A percentile compares a stretch with the other conserved stretches of the same genome.
These are phyloP conservation scores for Candida taoyuanica DNA, from an alignment of 805 yeast genomes.

Conservation along the genomic window DNA sequence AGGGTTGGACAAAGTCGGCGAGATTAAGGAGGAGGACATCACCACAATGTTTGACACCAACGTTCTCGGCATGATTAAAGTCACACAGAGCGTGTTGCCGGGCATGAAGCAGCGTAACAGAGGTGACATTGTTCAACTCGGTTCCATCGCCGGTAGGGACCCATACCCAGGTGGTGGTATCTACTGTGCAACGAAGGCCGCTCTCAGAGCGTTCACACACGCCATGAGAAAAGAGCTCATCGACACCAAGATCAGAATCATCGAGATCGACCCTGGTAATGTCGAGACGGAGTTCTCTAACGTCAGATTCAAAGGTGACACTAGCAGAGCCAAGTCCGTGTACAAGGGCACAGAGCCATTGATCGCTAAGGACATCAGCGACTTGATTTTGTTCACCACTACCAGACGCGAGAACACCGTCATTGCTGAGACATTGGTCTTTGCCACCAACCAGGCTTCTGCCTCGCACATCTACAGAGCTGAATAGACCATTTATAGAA, in stretches of 20 bases:
- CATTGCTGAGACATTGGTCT: conserved; percentile 72
- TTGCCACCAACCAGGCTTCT: conserved; percentile 81
- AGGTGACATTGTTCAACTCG: conserved; percentile 72
- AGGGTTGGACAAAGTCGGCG: conserved; percentile 77
- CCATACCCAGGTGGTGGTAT: conserved; percentile 78
- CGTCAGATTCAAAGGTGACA: conserved; percentile 57
- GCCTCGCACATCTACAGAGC: conserved; percentile 49
- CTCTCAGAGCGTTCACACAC: conserved; percentile 67
- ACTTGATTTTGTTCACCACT: conserved; percentile 39
- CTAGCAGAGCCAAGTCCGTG: conserved; percentile 48
- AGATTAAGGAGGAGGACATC: conserved; percentile 59
- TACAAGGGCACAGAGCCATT: conserved; percentile 55
- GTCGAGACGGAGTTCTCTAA: conserved; percentile 65
- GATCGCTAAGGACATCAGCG: conserved; percentile 45
- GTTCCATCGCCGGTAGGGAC: conserved; percentile 80
- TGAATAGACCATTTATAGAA: too few relatives aligned
- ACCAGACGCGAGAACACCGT: conserved; percentile 57
- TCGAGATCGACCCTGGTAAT: conserved; percentile 65
- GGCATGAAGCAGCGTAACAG: conserved; percentile 62
- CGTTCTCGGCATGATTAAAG: conserved; percentile 77
- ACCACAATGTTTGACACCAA: conserved; percentile 80
- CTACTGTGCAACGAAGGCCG: conserved; percentile 73
- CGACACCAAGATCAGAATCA: conserved; percentile 59
- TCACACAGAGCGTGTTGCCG: conserved; percentile 75
- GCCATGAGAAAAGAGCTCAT: conserved; percentile 71